These are phyloP conservation scores for Radiomyces spectabilis DNA, from an alignment of 192 early-diverging fungal genomes.

Conservation along the genomic window DNA sequence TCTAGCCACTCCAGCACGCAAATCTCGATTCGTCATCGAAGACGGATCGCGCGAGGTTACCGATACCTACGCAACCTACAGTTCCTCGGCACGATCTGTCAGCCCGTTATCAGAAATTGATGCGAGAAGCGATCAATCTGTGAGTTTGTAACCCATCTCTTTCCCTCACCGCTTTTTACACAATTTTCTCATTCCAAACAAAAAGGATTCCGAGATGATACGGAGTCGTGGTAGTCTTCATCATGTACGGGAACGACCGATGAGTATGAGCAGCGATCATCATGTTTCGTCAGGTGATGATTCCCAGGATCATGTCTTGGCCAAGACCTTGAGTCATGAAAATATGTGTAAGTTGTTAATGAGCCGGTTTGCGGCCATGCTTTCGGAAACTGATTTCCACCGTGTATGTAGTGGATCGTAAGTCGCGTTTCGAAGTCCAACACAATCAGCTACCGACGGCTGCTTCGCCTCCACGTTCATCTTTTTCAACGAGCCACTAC, in stretches of 20 bases:
- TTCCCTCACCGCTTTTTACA: neutral
- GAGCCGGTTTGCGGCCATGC: neutral
- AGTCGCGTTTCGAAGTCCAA: constrained; percentile 26
- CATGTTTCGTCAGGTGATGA: neutral
- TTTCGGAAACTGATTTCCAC: no score
- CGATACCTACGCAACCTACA: neutral
- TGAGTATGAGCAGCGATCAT: neutral
- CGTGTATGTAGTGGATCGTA: constrained; percentile 12
- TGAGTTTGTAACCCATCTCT: neutral
- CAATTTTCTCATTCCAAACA: neutral
- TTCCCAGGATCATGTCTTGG: neutral
- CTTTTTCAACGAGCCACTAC: no score
- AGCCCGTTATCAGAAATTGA: neutral
- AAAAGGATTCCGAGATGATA: neutral
- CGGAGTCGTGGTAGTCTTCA: neutral
- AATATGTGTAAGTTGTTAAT: neutral
- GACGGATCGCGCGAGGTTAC: neutral
- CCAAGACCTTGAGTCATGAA: neutral
- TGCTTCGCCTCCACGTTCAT: no score
- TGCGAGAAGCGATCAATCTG: neutral
- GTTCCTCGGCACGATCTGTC: neutral
- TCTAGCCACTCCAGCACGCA: neutral
- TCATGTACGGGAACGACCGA: neutral
- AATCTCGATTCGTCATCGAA: constrained; percentile 19
- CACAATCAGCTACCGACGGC: neutral